Evolutionary conservation across 345 rosid genomes (phyloP), one percentile per base, ranked within the genome.

Genomic region (Cardamine occulta): DNA sequence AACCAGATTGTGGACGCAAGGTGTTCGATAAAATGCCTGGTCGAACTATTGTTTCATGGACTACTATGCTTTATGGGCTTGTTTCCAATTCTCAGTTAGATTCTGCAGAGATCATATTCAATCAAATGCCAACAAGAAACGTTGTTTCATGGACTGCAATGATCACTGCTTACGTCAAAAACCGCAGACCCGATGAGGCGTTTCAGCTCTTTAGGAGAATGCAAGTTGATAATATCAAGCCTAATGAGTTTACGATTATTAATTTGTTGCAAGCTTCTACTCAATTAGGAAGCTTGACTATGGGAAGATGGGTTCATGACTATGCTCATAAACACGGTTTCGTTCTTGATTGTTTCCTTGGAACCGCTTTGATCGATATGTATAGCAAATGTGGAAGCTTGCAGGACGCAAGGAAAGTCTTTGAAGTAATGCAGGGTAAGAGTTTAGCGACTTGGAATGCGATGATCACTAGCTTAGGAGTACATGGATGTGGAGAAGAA

Each of bases 391-490:
- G 83, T 72, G 83, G 83, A 24, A 76, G 80, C 81, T 76, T 89
- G 81, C 81, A 63, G 59, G 88, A 84, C 49, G 89, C 93, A 29
- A 85, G 82, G 59, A 59, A 70, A 65, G 94, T 89, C 6, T 91
- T 89, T 77, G 82, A 82, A 40, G 76, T 75, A 28, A 79, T 86
- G 88, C 44, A 76, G 69, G 58, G 52, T 34, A 87, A 79, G 85
- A 87, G 82, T 64, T 76, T 88, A 75, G 92, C 91, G 15, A 85
- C 92, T 21, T 87, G 97, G 93, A 91, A 87, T 60, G 60, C 93
- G 3, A 91, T 91, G 97, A 88, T 91, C 48, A 85, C 92, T 64
- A 86, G 93, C 77, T 85, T 86, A 75, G 97, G 93, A 1, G 90
- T 91, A 65, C 93, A 91, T 68, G 97, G 97, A 2, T 79, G n/a